Evolutionary conservation across 257 asterid species (phyloP).

Genomic region (Verbascum thapsus): DNA sequence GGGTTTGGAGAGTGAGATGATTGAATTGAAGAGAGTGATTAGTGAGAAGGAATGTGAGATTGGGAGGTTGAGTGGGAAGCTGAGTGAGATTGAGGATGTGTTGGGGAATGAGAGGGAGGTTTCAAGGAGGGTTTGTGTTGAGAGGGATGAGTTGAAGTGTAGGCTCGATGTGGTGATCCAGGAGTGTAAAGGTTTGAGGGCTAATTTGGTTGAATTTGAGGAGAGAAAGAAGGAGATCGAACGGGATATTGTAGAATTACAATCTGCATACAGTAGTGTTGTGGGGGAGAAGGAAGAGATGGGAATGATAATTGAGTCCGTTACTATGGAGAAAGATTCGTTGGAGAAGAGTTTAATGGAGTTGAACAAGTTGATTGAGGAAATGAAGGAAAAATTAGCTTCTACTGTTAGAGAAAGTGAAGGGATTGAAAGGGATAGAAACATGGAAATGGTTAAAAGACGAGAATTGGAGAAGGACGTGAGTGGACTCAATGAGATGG

Average conservation of each 20-base stretch:
- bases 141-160: constrained; percentile 51
- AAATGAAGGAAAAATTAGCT: constrained; percentile 41
- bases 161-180: constrained; percentile 40
- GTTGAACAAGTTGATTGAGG: constrained; percentile 35
- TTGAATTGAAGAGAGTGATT: constrained; percentile 42
- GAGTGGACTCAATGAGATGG: constrained; percentile 46
- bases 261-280: constrained; percentile 32
- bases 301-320: constrained; percentile 40
- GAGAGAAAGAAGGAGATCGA: constrained; percentile 34
- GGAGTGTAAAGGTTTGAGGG: constrained; percentile 42
- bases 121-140: constrained; percentile 33
- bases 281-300: constrained; percentile 40
- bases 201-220: constrained; percentile 44
- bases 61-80: constrained; percentile 34
- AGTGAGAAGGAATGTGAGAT: constrained; percentile 50
- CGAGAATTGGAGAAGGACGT: constrained; percentile 53
- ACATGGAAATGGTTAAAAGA: constrained; percentile 40
- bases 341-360: constrained; percentile 43
- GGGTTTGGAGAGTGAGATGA: constrained; percentile 49
- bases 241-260: constrained; percentile 42
- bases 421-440: constrained; percentile 48
- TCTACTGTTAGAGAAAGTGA: constrained; percentile 46
- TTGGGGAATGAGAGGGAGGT: constrained; percentile 44
- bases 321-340: constrained; percentile 41
- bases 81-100: constrained; percentile 39